Evolutionary conservation across 495 filamentous ascomycete species (phyloP), one percentile per base, ranked within the genome.

Genomic region (Penicillium daleae): DNA sequence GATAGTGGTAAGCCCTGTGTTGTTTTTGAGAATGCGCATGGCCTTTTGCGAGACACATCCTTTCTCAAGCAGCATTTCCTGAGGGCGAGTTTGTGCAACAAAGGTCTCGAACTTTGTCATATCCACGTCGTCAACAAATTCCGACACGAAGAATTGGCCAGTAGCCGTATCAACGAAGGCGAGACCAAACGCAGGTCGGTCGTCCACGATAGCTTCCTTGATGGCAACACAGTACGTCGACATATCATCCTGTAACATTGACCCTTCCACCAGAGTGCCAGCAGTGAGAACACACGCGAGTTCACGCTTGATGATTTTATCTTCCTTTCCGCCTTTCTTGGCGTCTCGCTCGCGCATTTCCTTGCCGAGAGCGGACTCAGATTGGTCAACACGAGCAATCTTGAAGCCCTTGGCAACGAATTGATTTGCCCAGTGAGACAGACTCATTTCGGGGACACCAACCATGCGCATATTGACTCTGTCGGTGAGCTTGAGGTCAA

Each of bases 391-490:
- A 22, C 93, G 85, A 6, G 96, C 96, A 60, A 99, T 93, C 78
- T 99, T 99, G 81, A 83, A 96, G 22, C 94, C 91, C 76, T 97
- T 94, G 66, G 92, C 90, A 33, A 97, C 89, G 69, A 97, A 96
- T 66, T 98, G 90, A 75, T 95, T 92, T 59, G 92, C 89, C 96
- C 96, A 97, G 72, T 92, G 86, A 73, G 94, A 86, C 37, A 97
- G 79, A 48, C 91, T 93, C 75, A 90, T 89, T 74, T 97, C 93
- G 0, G 93, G 93, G 1, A 97, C 93, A 60, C 92, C 93, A 19
- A 96, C 93, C 92, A 97, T 97, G 50, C 94, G 91, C 96, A 99
- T 99, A 75, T 99, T 99, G 66, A 99, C 93, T 63, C 95, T 86
- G 66, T 98, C 96, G 0, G 96, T 99, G 62, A 98, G 89, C 78